Evolutionary conservation across 352 stramenopile genomes (phyloP), one percentile per base, ranked within the genome.

Genomic region (Globisporangium solare): DNA sequence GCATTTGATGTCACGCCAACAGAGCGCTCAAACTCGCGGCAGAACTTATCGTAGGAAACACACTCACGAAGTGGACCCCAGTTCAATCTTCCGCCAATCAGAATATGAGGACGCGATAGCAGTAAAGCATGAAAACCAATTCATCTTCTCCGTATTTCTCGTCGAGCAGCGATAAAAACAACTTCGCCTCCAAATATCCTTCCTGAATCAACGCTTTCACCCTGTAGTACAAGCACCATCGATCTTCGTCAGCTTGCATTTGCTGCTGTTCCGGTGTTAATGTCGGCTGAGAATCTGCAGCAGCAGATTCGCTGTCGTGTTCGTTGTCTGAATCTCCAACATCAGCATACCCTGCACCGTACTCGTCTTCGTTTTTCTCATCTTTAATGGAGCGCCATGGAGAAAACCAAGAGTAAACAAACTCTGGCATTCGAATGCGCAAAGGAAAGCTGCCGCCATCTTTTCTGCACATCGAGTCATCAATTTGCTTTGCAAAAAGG

Each of bases 191-290:
- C 27, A 94, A 50, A 31, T 88, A 92, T 11, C 94, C 89, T 56
- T 93, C 76, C 14, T 87, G 73, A 0, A 98, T 75, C 2, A 93
- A 60, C 0, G 72, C 63, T 54, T 96, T 96, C 31, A 95, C 83
- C 0, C 92, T 92, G 52, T 97, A 98, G 63, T 98, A 98, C 21
- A 98, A 54, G 32, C 86, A 94, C 93, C 93, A 98, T 0, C 92
- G 75, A 41, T 95, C 81, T 62, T 97, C 89, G 51, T 97, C 88
- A 0, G 89, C 85, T 52, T 89, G 68, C 17, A 72, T 63, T 22
- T 81, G 76, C 1, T 54, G 57, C n/a, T 76, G 68, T 27, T 88
- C 74, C 0, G 62, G 47, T 1, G 46, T 52, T 7, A 66, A 7
- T 11, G n/a, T 66, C 35, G 54, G 35, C 5, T 7, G 51, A 49